Percentiles rank a stretch among this genome's conserved stretches.
Evolutionary conservation across 495 filamentous ascomycete genomes (phyloP).

Genomic region (Staphylotrichum longicolle): DNA sequence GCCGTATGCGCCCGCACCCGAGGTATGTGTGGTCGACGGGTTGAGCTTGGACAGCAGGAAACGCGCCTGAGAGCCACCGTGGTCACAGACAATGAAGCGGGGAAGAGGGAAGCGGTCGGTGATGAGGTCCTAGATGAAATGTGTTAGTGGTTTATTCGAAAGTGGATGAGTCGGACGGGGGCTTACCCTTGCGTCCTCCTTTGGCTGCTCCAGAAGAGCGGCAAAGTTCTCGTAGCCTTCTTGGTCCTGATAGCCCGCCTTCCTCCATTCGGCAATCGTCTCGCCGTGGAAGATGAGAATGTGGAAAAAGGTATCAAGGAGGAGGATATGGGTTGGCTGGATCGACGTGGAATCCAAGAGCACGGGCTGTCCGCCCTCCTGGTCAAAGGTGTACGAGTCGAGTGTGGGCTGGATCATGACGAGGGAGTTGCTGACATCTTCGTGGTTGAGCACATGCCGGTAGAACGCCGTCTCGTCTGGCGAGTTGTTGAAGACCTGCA

Average conservation of each 20-base stretch:
- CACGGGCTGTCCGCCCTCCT: constrained; percentile 86
- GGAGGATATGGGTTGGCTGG: constrained; percentile 87
- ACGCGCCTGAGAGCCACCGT: constrained; percentile 94
- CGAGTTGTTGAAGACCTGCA: constrained; percentile 99
- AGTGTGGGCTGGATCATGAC: constrained; percentile 99
- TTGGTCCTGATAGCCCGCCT: constrained; percentile 96
- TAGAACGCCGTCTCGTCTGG: constrained; percentile 99
- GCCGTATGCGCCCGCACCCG: constrained; percentile 73
- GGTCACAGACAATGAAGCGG: constrained; percentile 98
- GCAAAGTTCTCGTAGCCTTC: constrained; percentile 98
- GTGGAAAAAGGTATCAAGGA: constrained; percentile 99
- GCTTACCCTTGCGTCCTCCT: constrained; percentile 91
- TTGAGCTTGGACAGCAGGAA: constrained; percentile 98
- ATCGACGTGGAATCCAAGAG: constrained; percentile 95
- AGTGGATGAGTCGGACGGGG: not conserved
- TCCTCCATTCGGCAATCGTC: constrained; percentile 97
- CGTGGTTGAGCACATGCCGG: constrained; percentile 92
- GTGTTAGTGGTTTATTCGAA: constrained; percentile 8
- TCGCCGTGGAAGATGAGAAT: constrained; percentile 99
- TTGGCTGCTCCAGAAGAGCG: constrained; percentile 83
- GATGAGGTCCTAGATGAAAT: constrained; percentile 76
- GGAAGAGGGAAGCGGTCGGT: constrained; percentile 96
- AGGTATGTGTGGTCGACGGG: constrained; percentile 96
- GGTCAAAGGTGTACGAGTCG: constrained; percentile 95
- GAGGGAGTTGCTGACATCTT: constrained; percentile 94